Conservation (phyloP, 305 asterid species). For the Fraxinus angustifolia region DNA sequence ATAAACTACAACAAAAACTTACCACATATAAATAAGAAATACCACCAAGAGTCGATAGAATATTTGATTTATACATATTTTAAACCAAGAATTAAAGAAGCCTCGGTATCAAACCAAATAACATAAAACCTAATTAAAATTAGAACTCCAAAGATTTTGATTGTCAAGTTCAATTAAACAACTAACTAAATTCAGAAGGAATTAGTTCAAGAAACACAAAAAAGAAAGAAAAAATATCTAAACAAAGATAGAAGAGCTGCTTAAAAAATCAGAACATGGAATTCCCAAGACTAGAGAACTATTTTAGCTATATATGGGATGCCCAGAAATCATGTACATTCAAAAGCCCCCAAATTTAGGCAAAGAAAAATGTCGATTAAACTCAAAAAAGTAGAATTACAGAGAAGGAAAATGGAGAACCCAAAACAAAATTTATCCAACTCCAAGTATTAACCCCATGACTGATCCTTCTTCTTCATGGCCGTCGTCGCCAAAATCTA, state of each 20-base stretch:
- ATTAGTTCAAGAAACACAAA: conserved; percentile 16
- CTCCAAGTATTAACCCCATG: too few species aligned
- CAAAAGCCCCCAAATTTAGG: background rate
- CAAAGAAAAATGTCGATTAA: conserved; percentile 14
- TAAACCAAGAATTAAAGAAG: background rate
- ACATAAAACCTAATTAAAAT: background rate
- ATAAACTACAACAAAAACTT: background rate
- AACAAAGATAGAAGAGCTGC: conserved; percentile 14
- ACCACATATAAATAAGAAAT: conserved; percentile 1
- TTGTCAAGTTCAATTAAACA: background rate
- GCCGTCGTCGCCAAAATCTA: too few species aligned
- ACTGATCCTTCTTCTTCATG: too few species aligned
- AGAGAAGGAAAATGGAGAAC: background rate
- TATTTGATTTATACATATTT: background rate
- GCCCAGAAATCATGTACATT: background rate
- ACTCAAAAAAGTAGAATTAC: conserved; percentile 8
- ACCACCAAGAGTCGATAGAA: background rate
- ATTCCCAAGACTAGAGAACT: conserved; percentile 1
- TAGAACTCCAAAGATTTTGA: background rate
- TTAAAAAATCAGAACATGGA: conserved; percentile 19
- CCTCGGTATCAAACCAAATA: background rate
- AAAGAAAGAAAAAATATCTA: background rate
- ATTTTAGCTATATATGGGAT: conserved; percentile 19
- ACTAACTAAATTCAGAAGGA: conserved; percentile 23
- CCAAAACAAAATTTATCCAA: background rate